phyloP scores from a whole-genome alignment of 495 filamentous ascomycete species.

The Xylaria acuta region DNA sequence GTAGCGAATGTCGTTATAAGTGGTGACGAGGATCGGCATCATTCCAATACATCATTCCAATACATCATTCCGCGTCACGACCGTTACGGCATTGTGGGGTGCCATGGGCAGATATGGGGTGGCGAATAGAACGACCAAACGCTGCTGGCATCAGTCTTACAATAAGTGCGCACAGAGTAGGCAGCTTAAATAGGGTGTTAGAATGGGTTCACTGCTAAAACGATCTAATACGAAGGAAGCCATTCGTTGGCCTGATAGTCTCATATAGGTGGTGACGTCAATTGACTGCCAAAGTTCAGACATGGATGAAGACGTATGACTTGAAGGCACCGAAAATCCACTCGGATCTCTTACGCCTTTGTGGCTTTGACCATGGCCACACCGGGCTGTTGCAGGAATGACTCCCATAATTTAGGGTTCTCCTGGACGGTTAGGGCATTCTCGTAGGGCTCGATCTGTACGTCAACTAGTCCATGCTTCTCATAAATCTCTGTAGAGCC shows the following conservation, averaged over 20 bases:
- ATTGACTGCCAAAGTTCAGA: background rate
- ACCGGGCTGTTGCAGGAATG: constrained; percentile 34
- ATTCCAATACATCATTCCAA: background rate
- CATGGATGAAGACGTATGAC: too few species aligned
- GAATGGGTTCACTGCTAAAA: background rate
- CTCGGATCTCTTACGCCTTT: constrained; percentile 15
- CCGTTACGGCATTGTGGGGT: background rate
- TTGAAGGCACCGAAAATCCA: background rate
- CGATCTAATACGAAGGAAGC: background rate
- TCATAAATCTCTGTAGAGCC: constrained; percentile 31
- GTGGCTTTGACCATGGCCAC: constrained; percentile 32
- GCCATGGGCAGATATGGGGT: background rate
- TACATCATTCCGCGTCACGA: constrained; percentile 3
- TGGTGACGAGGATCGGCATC: constrained; percentile 19
- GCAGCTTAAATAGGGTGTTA: background rate
- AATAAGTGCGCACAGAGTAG: too few species aligned
- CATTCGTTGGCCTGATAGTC: too few species aligned
- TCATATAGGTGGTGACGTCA: background rate
- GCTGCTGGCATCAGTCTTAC: background rate
- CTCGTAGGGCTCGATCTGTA: constrained; percentile 31
- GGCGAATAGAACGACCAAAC: background rate
- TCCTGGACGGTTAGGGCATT: constrained; percentile 30
- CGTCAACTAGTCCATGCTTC: constrained; percentile 32
- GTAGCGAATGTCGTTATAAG: background rate
- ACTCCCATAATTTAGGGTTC: constrained; percentile 37